Evolutionary conservation across 169 alveolate genomes (phyloP).

Genomic region (Plasmodium sp.): DNA sequence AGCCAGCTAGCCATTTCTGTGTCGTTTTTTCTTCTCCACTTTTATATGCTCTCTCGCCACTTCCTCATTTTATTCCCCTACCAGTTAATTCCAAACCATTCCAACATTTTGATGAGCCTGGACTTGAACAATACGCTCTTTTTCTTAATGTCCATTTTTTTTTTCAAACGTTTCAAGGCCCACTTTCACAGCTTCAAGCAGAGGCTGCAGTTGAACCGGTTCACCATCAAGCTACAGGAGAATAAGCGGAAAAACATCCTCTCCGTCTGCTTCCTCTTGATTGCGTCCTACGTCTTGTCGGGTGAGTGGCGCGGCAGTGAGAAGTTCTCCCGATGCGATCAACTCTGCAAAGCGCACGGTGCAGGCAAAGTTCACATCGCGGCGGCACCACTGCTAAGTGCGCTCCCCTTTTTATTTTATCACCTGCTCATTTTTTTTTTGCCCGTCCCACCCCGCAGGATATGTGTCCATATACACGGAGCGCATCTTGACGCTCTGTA

Average conservation of each 20-base stretch:
- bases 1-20: constrained; percentile 40
- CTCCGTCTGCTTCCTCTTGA: constrained; percentile 23
- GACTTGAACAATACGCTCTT: constrained; percentile 45
- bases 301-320: background rate
- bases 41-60: constrained; percentile 35
- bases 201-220: constrained; percentile 12
- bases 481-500: background rate
- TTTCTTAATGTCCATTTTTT: constrained; percentile 15
- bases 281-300: constrained; percentile 64
- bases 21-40: constrained; percentile 50
- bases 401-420: background rate
- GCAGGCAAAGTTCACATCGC: background rate
- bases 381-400: background rate
- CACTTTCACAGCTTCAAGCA: constrained; percentile 19
- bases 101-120: constrained; percentile 56
- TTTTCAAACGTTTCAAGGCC: constrained; percentile 29
- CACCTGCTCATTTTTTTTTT: background rate
- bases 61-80: constrained; percentile 62
- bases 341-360: background rate
- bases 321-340: background rate
- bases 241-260: constrained; percentile 40
- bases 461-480: constrained; percentile 58
- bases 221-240: constrained; percentile 25
- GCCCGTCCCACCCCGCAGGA: background rate
- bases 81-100: constrained; percentile 65